Conservation (phyloP, 2,329 filamentous ascomycete genomes). For the Delphinella strobiligena region DNA sequence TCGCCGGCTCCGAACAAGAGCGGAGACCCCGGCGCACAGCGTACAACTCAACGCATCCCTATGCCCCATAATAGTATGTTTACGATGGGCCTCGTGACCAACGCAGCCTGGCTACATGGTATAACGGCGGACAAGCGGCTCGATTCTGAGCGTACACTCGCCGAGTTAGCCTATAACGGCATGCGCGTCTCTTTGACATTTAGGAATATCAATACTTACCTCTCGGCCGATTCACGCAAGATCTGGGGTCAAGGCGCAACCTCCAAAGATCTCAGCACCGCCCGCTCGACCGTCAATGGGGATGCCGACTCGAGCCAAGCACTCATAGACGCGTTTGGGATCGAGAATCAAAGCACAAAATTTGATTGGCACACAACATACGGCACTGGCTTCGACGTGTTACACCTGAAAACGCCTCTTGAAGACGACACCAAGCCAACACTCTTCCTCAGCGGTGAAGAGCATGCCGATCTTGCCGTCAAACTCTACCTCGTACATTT, state of each 20-base stretch:
- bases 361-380: conserved; percentile 70
- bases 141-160: conserved; percentile 50
- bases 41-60: conserved; percentile 53
- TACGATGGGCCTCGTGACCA: conserved; percentile 67
- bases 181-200: conserved; percentile 88
- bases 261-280: conserved; percentile 49
- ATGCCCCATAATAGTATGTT: conserved; percentile 86
- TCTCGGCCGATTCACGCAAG: conserved; percentile 47
- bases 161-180: conserved; percentile 61
- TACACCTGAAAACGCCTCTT: conserved; percentile 40
- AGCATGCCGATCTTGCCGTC: conserved; percentile 20
- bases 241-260: conserved; percentile 93
- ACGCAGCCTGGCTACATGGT: conserved; percentile 80
- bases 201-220: conserved; percentile 74
- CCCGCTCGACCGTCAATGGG: conserved; percentile 56
- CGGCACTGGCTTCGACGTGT: conserved; percentile 70
- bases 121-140: conserved; percentile 78
- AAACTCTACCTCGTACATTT: conserved; percentile 20
- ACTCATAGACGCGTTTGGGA: conserved; percentile 69
- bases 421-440: conserved; percentile 20
- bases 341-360: conserved; percentile 60
- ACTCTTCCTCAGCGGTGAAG: conserved; percentile 25
- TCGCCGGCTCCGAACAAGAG: neutral
- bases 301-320: conserved; percentile 51
- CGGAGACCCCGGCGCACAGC: conserved; percentile 22